Conservation (phyloP, 495 filamentous ascomycete species). For the Podospora tetraspora region DNA sequence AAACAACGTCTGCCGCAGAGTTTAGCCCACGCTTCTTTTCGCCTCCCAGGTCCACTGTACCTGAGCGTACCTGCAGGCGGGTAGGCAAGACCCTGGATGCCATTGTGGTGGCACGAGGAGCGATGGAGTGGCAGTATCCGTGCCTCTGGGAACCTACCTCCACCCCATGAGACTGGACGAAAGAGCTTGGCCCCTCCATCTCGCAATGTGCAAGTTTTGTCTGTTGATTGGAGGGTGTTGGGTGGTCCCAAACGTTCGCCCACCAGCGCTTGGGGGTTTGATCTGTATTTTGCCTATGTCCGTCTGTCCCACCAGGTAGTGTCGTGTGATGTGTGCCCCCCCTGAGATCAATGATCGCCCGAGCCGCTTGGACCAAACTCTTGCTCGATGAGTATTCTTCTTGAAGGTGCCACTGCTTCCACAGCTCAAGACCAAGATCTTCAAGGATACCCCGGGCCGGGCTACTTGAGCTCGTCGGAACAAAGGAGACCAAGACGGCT, state of each 20-base stretch:
- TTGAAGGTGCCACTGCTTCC: background rate
- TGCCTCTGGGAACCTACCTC: background rate
- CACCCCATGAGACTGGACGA: background rate
- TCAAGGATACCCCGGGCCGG: background rate
- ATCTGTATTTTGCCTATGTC: slow-evolving; percentile 7
- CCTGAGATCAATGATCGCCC: slow-evolving; percentile 19
- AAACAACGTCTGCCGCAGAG: slow-evolving; percentile 21
- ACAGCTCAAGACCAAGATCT: background rate
- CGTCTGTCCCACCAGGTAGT: background rate
- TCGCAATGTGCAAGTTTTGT: background rate
- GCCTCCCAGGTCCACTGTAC: background rate
- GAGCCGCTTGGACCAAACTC: slow-evolving; percentile 18
- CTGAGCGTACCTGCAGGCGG: background rate
- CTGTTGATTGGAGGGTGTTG: background rate
- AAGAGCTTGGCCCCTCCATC: background rate
- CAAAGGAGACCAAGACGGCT: background rate
- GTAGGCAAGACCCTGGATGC: background rate
- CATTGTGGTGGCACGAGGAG: background rate
- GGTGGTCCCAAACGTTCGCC: background rate
- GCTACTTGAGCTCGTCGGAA: background rate
- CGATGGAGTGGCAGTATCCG: background rate
- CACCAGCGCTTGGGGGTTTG: slow-evolving; percentile 4
- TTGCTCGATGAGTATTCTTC: background rate
- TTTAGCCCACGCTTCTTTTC: slow-evolving; percentile 13
- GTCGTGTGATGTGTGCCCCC: slow-evolving; percentile 10